Conservation (phyloP, 495 filamentous ascomycete species). For the Penicillium subrubescens region DNA sequence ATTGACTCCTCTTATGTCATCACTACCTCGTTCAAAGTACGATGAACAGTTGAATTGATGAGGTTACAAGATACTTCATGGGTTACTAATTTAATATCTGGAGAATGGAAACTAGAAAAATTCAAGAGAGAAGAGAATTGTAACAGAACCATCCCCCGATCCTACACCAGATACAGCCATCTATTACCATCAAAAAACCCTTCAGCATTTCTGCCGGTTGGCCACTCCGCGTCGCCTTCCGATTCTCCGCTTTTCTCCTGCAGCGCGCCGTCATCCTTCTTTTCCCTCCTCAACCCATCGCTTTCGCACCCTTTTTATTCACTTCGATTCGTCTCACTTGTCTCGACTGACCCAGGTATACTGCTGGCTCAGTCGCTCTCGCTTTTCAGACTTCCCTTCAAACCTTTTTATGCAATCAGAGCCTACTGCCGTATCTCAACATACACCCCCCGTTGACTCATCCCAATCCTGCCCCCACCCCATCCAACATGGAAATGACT, state of each 20-base stretch:
- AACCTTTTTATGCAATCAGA: slow-evolving; percentile 90
- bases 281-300: slow-evolving; percentile 17
- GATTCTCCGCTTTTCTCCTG: slow-evolving; percentile 11
- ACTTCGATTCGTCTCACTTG: slow-evolving; percentile 11
- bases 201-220: slow-evolving; percentile 11
- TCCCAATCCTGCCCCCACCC: slow-evolving; percentile 39
- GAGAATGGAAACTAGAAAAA: no score
- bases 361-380: slow-evolving; percentile 69
- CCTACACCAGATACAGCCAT: no score
- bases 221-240: slow-evolving; percentile 21
- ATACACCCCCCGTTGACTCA: slow-evolving; percentile 47
- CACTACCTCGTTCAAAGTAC: background rate
- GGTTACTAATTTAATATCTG: no score
- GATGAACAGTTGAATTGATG: background rate
- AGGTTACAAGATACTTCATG: no score
- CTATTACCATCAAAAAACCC: background rate
- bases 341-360: slow-evolving; percentile 46
- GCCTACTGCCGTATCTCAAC: slow-evolving; percentile 63
- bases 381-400: slow-evolving; percentile 37
- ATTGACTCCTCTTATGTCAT: background rate
- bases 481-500: slow-evolving; percentile 79
- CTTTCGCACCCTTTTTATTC: slow-evolving; percentile 9
- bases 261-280: slow-evolving; percentile 12
- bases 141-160: no score
- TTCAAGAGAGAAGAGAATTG: no score